phyloP scores from a whole-genome alignment of 768 basidiomycete genomes.

The Boletus speciosus region DNA sequence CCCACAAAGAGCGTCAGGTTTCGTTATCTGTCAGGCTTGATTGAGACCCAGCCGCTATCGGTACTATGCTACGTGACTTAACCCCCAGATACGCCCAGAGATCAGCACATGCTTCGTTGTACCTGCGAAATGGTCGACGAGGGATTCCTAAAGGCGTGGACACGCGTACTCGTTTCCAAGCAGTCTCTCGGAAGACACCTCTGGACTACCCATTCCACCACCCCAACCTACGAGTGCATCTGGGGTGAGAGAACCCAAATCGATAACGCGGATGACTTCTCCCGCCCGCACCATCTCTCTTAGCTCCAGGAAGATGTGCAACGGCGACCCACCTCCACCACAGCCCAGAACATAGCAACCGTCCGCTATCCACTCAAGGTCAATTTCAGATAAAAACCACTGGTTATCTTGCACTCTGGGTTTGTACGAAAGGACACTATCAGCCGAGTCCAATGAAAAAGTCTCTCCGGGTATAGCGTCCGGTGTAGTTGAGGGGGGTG shows the following conservation, averaged over 20 bases:
- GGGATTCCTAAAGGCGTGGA: not conserved
- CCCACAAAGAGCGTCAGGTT: constrained; percentile 35
- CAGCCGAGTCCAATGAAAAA: constrained; percentile 11
- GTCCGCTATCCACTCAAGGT: constrained; percentile 57
- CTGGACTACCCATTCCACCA: constrained; percentile 43
- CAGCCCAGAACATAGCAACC: constrained; percentile 62
- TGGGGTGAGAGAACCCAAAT: constrained; percentile 39
- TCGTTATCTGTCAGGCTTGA: constrained; percentile 22
- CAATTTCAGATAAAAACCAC: constrained; percentile 46
- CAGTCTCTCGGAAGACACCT: constrained; percentile 36
- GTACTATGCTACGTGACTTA: not conserved
- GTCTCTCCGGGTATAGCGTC: constrained; percentile 10
- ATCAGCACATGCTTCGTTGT: constrained; percentile 32
- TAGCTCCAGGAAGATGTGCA: constrained; percentile 47
- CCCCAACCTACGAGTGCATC: constrained; percentile 42
- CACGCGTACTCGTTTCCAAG: constrained; percentile 36
- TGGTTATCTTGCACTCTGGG: constrained; percentile 38
- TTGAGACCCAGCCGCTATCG: constrained; percentile 2
- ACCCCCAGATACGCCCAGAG: constrained; percentile 31
- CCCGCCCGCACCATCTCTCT: constrained; percentile 54
- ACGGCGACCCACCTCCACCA: constrained; percentile 61
- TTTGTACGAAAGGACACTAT: constrained; percentile 34
- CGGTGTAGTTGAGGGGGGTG: not conserved
- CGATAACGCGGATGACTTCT: constrained; percentile 42
- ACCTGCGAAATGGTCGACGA: constrained; percentile 14